A percentile compares a stretch with the other conserved stretches of the same genome.
phyloP scores from a whole-genome alignment of 2,329 filamentous ascomycete genomes.

The Beauveria asiatica region DNA sequence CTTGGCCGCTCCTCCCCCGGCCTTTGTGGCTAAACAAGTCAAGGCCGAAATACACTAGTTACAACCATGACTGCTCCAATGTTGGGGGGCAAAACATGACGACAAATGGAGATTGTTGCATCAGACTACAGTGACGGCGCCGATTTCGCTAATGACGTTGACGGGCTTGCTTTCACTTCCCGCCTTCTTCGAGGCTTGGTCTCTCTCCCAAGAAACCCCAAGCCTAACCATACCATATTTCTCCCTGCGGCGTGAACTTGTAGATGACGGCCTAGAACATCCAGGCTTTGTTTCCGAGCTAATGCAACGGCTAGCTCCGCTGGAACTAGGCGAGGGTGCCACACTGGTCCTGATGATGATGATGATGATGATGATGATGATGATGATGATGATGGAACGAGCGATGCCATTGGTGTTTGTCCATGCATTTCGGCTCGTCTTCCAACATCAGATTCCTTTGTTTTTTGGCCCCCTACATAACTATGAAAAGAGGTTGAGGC shows the following conservation, averaged over 20 bases:
- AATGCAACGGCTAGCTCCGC: neutral
- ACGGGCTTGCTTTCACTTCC: neutral
- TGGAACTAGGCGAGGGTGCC: neutral
- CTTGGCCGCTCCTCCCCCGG: neutral
- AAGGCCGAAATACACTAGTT: too few species aligned
- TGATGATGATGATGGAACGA: too few species aligned
- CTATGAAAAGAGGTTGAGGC: neutral
- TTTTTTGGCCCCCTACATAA: constrained; percentile 1
- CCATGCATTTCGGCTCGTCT: neutral
- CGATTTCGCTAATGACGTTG: neutral
- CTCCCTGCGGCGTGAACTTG: neutral
- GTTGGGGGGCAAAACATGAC: neutral
- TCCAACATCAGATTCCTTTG: neutral
- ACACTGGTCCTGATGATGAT: too few species aligned
- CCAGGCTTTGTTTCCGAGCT: neutral
- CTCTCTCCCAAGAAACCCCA: too few species aligned
- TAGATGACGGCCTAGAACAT: constrained; percentile 7
- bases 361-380: too few species aligned
- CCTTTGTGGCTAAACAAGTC: too few species aligned
- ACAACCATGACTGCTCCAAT: too few species aligned
- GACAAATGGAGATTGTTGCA: neutral
- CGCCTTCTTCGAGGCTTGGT: neutral
- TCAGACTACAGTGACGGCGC: neutral
- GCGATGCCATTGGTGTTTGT: too few species aligned
- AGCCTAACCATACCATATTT: too few species aligned